These are phyloP conservation scores for Aspergillus panamensis DNA, from an alignment of 495 filamentous ascomycete species.

Conservation along the genomic window DNA sequence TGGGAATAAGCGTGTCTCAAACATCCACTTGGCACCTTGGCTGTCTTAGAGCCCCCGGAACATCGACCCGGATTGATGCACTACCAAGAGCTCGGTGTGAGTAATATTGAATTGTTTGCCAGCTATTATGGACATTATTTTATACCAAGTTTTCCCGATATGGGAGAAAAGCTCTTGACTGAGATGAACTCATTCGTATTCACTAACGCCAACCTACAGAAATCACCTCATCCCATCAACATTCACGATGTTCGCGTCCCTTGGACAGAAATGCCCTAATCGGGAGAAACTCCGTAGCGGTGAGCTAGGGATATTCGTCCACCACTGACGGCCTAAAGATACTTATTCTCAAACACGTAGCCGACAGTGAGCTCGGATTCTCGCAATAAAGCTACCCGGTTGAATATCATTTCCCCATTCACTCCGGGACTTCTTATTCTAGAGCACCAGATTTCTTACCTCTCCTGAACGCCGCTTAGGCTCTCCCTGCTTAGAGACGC, in stretches of 20 bases:
- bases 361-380: constrained; percentile 3
- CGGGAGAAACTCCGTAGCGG: not conserved
- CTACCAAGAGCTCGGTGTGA: too few species aligned
- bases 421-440: not conserved
- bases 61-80: not conserved
- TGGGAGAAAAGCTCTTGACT: too few species aligned
- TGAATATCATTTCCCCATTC: not conserved
- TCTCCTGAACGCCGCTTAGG: not conserved
- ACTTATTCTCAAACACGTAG: not conserved
- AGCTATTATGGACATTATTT: too few species aligned
- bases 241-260: not conserved
- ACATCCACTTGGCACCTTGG: not conserved
- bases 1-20: not conserved
- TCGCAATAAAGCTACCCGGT: constrained; percentile 5
- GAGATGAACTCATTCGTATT: too few species aligned
- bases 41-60: not conserved
- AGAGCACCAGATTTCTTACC: not conserved
- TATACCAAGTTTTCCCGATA: too few species aligned
- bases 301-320: not conserved
- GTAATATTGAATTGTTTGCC: too few species aligned
- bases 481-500: not conserved
- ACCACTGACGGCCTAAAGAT: not conserved
- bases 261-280: not conserved
- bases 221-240: too few species aligned
- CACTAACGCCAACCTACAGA: not conserved